These are phyloP conservation scores for Xylaria sp. DNA, from an alignment of 2,329 filamentous ascomycete species.

Conservation along the genomic window DNA sequence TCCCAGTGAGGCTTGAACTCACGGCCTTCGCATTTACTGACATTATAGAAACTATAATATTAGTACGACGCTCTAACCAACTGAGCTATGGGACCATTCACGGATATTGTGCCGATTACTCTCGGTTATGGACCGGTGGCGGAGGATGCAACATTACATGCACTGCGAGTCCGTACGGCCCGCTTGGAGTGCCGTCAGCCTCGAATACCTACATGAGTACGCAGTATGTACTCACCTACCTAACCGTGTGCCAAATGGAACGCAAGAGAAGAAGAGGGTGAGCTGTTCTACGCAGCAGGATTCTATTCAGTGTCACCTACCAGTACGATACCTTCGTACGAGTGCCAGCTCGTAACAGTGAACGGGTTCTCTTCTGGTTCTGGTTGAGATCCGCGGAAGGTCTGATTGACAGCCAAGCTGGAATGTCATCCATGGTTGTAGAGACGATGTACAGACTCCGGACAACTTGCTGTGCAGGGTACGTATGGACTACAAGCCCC, in stretches of 20 bases:
- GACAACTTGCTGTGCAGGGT: background rate
- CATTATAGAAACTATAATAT: background rate
- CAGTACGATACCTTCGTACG: no score
- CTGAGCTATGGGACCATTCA: constrained; percentile 1
- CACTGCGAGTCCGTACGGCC: no score
- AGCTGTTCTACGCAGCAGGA: background rate
- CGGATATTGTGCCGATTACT: background rate
- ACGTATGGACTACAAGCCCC: background rate
- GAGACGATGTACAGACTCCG: background rate
- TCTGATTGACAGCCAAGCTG: background rate
- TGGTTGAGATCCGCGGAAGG: background rate
- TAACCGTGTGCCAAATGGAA: no score
- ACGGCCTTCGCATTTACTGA: constrained; percentile 2
- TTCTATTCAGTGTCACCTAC: background rate
- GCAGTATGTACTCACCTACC: no score
- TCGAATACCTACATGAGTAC: no score
- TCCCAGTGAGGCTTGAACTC: constrained; percentile 3
- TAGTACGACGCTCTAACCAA: constrained; percentile 3
- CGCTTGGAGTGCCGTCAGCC: no score
- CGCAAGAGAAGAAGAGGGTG: no score
- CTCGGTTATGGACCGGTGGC: no score
- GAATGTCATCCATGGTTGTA: background rate
- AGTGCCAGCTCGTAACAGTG: background rate
- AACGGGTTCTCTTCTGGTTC: background rate
- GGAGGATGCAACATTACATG: no score